Base-by-base conservation (phyloP, 2,329 filamentous ascomycete species). In the Alternaria sp. region DNA sequence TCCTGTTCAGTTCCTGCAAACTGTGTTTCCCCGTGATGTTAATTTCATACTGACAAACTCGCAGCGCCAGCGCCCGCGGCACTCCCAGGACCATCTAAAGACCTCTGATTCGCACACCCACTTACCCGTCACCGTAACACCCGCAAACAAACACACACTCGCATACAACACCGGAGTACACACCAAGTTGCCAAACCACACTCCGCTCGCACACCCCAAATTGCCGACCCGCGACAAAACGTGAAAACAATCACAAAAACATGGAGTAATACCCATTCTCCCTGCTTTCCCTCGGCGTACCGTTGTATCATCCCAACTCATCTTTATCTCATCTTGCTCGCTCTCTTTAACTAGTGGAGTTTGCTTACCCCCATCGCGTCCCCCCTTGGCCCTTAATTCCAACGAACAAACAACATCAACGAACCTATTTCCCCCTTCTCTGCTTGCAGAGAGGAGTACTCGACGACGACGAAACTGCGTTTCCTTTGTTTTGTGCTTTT, bases 381-480 rank as follows among this genome's bases (percentile, higher is more conserved):
- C 61, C 56, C 56, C 58, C 13, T 17, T 13, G 58, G 59, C 61
- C 55, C 57, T 59, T 67, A 59, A 51, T 62, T 62, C 60, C 36
- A 17, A 40, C 36, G 36, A 40, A 40, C 36, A 40, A 60, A 65
- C 55, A 47, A 54, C 50, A 56, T 57, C 45, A 43, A 57, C 57
- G 66, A 64, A 65, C 58, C 61, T 59, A 62, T 52, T 65, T 64
- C 57, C 21, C 46, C 57, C 50, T 51, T 47, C 43, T 55, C 67
- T 67, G 71, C 71, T 66, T 68, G 69, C 69, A 49, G 66, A 70
- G 72, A 73, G 47, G 74, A 77, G 74, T 77, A 77, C 75, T 40
- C 36, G n/a, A 74, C 67, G 69, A 70, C 72, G 65, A 71, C 62
- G 73, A 77, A 74, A 74, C 74, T 73, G 73, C 54, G 73, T 77